Evolutionary conservation across 495 filamentous ascomycete species (phyloP).

Genomic region (Glarea lozoyensis): DNA sequence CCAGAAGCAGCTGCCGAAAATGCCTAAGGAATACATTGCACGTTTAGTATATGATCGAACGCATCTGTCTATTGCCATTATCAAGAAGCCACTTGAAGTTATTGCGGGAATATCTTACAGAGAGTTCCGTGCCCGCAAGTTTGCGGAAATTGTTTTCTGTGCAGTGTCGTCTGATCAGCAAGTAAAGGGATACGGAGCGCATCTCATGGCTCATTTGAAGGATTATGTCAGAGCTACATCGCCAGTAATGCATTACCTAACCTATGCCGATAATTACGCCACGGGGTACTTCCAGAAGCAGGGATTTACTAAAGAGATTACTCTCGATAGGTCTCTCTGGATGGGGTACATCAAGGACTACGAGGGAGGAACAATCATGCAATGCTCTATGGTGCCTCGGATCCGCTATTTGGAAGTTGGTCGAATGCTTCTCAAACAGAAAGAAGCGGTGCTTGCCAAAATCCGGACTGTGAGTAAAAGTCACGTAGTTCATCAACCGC

Average conservation of each 20-base stretch:
- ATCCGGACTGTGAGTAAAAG: constrained; percentile 85
- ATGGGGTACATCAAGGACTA: constrained; percentile 99
- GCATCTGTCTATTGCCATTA: constrained; percentile 91
- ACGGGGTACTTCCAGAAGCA: constrained; percentile 99
- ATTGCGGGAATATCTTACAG: constrained; percentile 95
- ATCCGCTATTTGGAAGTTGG: constrained; percentile 89
- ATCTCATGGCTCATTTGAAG: constrained; percentile 96
- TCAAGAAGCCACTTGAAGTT: constrained; percentile 91
- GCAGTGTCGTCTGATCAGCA: constrained; percentile 97
- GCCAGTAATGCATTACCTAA: constrained; percentile 95
- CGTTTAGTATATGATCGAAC: constrained; percentile 94
- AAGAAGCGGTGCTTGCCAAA: constrained; percentile 87
- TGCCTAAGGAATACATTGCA: constrained; percentile 98
- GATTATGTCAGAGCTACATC: constrained; percentile 97
- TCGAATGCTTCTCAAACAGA: constrained; percentile 94
- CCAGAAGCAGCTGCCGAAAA: constrained; percentile 96
- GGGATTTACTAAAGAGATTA: constrained; percentile 97
- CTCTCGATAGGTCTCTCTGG: constrained; percentile 80
- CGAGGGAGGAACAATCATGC: constrained; percentile 98
- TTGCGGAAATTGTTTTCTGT: constrained; percentile 98
- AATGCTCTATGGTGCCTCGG: constrained; percentile 92
- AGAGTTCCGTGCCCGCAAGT: constrained; percentile 84
- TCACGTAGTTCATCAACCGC: constrained; percentile 78
- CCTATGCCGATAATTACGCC: constrained; percentile 97
- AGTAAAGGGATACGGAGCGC: constrained; percentile 96